These are phyloP conservation scores for Tricholoma terreum DNA, from an alignment of 768 basidiomycete species.

Conservation along the genomic window DNA sequence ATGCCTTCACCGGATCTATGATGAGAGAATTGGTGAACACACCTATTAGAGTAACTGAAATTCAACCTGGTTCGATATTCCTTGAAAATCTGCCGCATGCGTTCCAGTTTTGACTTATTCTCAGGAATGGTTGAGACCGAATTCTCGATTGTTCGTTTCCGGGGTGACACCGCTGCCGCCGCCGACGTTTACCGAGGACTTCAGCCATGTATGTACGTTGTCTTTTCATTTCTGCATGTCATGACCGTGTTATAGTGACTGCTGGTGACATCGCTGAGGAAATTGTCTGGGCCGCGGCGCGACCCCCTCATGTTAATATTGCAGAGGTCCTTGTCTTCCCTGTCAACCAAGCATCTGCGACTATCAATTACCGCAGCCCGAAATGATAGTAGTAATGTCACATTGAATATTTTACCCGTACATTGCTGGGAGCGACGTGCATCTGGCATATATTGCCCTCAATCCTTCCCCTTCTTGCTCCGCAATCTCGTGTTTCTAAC, in stretches of 20 bases:
- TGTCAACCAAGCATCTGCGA: slow-evolving; percentile 74
- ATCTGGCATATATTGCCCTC: slow-evolving; percentile 6
- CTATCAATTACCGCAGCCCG: slow-evolving; percentile 54
- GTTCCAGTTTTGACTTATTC: background rate
- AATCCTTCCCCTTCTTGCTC: slow-evolving; percentile 47
- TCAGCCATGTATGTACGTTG: slow-evolving; percentile 67
- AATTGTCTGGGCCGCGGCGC: slow-evolving; percentile 93
- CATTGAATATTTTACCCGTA: slow-evolving; percentile 9
- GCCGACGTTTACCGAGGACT: slow-evolving; percentile 90
- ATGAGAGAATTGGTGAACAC: slow-evolving; percentile 89
- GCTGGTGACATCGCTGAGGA: slow-evolving; percentile 93
- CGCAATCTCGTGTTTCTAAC: slow-evolving; percentile 57
- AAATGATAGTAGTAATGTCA: slow-evolving; percentile 19
- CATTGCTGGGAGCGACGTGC: background rate
- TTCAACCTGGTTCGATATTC: slow-evolving; percentile 71
- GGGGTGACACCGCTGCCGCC: slow-evolving; percentile 78
- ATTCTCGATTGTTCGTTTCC: slow-evolving; percentile 88
- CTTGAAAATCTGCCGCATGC: slow-evolving; percentile 11
- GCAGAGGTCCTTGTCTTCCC: slow-evolving; percentile 79
- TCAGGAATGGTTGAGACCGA: slow-evolving; percentile 86
- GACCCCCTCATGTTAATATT: slow-evolving; percentile 90
- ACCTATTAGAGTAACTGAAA: slow-evolving; percentile 89
- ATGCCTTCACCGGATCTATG: slow-evolving; percentile 80
- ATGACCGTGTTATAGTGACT: slow-evolving; percentile 48
- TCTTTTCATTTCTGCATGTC: background rate